These are phyloP conservation scores for Epichloe coenophiala DNA, from an alignment of 2,329 filamentous ascomycete species.

Conservation along the genomic window DNA sequence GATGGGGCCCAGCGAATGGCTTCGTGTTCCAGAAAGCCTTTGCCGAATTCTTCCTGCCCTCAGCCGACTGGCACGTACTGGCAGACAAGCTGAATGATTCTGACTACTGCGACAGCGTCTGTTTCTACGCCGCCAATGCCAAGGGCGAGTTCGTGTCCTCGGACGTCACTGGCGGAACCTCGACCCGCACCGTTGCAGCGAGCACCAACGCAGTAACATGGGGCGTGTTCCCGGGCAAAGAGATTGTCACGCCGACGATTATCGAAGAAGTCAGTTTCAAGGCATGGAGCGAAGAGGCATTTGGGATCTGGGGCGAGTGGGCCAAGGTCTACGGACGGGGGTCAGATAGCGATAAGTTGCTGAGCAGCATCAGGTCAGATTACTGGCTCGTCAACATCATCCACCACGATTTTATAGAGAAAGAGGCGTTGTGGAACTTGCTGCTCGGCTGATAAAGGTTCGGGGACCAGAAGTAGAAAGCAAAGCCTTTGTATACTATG, in stretches of 20 bases:
- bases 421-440: conserved; percentile 59
- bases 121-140: conserved; percentile 77
- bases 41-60: conserved; percentile 85
- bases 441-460: conserved; percentile 26
- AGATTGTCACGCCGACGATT: conserved; percentile 92
- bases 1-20: conserved; percentile 84
- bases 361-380: conserved; percentile 54
- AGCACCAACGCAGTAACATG: conserved; percentile 91
- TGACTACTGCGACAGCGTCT: conserved; percentile 52
- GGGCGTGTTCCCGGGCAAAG: conserved; percentile 90
- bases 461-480: no score
- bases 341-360: conserved; percentile 55
- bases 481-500: no score
- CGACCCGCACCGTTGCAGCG: conserved; percentile 22
- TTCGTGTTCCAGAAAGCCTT: conserved; percentile 99
- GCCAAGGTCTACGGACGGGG: conserved; percentile 67
- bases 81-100: conserved; percentile 45
- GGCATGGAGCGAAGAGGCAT: conserved; percentile 92
- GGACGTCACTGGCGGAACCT: conserved; percentile 30
- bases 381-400: conserved; percentile 87
- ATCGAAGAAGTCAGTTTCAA: conserved; percentile 91
- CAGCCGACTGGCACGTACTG: conserved; percentile 56
- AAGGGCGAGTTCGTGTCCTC: conserved; percentile 67
- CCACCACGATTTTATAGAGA: conserved; percentile 63
- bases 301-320: conserved; percentile 93